These are phyloP conservation scores for Melaleuca alternifolia DNA, from an alignment of 345 rosid genomes.

Conservation along the genomic window DNA sequence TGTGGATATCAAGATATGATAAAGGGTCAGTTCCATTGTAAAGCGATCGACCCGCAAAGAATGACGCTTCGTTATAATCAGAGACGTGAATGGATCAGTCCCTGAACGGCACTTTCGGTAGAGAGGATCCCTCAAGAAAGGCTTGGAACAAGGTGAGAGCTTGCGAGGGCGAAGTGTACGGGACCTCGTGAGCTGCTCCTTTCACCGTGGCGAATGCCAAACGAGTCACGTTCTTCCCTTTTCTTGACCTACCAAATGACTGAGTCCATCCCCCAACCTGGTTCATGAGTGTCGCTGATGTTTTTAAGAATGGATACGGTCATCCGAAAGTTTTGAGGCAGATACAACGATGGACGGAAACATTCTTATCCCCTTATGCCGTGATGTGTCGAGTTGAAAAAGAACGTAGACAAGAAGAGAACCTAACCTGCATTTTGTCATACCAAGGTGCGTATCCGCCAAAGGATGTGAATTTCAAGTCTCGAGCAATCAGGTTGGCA, in stretches of 20 bases:
- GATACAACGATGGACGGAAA: not conserved
- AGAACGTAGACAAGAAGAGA: not conserved
- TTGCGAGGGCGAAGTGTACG: not conserved
- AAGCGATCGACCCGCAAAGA: no score
- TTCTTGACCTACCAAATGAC: not conserved
- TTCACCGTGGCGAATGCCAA: not conserved
- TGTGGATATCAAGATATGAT: not conserved
- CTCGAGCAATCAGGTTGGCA: not conserved
- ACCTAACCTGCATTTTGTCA: not conserved
- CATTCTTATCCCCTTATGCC: not conserved
- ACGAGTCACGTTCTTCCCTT: not conserved
- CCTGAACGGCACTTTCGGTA: not conserved
- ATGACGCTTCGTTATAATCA: not conserved
- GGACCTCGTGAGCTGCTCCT: conserved; percentile 3
- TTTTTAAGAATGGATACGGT: not conserved
- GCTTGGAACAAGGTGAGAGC: not conserved
- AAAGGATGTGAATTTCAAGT: not conserved
- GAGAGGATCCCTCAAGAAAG: not conserved
- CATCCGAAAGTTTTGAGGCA: not conserved
- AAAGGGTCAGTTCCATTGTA: not conserved
- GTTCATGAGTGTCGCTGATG: not conserved
- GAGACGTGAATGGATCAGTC: not conserved
- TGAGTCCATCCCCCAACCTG: conserved; percentile 2
- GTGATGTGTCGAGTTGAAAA: not conserved
- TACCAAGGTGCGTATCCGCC: not conserved